Conservation (phyloP, 2,329 filamentous ascomycete species). For the Verticillium klebahnii region DNA sequence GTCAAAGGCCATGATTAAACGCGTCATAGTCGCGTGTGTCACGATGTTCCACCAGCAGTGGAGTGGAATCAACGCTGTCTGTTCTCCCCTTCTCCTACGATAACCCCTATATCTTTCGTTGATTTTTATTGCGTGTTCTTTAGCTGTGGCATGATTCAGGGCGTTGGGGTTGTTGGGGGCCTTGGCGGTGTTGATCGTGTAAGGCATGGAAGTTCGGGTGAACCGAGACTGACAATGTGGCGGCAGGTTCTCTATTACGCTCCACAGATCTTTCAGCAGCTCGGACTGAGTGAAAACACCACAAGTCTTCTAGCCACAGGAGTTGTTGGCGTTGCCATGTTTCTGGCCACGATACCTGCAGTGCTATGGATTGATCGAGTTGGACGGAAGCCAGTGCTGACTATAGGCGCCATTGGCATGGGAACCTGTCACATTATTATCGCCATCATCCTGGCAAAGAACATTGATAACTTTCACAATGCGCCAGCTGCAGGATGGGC, state of each 20-base stretch:
- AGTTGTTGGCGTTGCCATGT: constrained; percentile 68
- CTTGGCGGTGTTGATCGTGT: too few relatives aligned
- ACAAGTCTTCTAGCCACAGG: constrained; percentile 63
- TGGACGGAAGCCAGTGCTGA: constrained; percentile 58
- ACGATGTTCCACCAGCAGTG: constrained; percentile 56
- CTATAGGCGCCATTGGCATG: constrained; percentile 66
- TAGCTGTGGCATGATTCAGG: too few relatives aligned
- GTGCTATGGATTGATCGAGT: constrained; percentile 62
- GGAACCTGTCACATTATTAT: constrained; percentile 65
- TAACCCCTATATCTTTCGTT: neutral
- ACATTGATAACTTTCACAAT: constrained; percentile 51
- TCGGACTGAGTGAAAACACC: constrained; percentile 51
- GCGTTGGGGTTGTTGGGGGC: too few relatives aligned
- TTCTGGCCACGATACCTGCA: constrained; percentile 61
- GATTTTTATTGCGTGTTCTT: neutral
- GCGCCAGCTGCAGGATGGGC: constrained; percentile 62
- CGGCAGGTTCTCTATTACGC: constrained; percentile 55
- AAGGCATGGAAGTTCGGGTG: too few relatives aligned
- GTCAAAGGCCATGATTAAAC: constrained; percentile 61
- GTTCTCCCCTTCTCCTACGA: neutral
- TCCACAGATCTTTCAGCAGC: constrained; percentile 62
- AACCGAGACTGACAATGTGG: neutral
- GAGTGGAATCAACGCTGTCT: constrained; percentile 49
- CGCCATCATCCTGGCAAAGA: constrained; percentile 62
- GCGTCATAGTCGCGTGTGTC: constrained; percentile 58